phyloP scores from a whole-genome alignment of 2,329 filamentous ascomycete genomes.

The Rhinocladiella similis region DNA sequence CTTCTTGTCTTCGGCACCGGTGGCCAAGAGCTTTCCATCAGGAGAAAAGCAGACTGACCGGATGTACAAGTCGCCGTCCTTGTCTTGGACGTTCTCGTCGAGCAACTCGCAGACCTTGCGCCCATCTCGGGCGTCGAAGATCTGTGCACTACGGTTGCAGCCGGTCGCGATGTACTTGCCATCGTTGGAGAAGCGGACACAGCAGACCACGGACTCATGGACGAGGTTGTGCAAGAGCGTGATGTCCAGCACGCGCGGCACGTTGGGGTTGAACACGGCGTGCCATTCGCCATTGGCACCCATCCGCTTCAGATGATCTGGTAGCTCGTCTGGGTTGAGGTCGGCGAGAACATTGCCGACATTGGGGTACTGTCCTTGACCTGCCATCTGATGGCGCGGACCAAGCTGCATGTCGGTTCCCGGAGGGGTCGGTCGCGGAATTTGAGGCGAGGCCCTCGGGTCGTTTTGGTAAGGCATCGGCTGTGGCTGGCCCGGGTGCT shows the following conservation, averaged over 20 bases:
- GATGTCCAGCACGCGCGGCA: conserved; percentile 87
- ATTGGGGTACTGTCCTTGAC: conserved; percentile 54
- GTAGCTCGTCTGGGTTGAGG: conserved; percentile 81
- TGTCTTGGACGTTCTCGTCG: conserved; percentile 76
- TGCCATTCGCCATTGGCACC: conserved; percentile 78
- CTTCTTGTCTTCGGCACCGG: conserved; percentile 95
- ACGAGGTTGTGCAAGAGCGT: conserved; percentile 89
- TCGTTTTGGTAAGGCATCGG: conserved; percentile 68
- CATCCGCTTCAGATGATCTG: conserved; percentile 83
- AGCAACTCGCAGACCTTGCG: conserved; percentile 87
- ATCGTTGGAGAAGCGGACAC: conserved; percentile 93
- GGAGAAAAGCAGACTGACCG: conserved; percentile 98
- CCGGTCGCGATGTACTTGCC: conserved; percentile 95
- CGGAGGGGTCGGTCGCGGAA: conserved; percentile 77
- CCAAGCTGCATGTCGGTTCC: conserved; percentile 26
- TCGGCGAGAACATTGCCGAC: conserved; percentile 77
- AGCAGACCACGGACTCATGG: conserved; percentile 97
- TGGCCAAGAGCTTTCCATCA: conserved; percentile 89
- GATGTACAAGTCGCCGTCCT: conserved; percentile 92
- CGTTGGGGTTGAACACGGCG: conserved; percentile 90
- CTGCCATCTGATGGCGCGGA: conserved; percentile 37
- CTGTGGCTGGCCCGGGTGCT: conserved; percentile 70
- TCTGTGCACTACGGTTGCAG: conserved; percentile 98
- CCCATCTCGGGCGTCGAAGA: conserved; percentile 88
- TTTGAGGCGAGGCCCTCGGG: conserved; percentile 78